phyloP scores from a whole-genome alignment of 768 basidiomycete genomes.

The Pleurotus platypus region DNA sequence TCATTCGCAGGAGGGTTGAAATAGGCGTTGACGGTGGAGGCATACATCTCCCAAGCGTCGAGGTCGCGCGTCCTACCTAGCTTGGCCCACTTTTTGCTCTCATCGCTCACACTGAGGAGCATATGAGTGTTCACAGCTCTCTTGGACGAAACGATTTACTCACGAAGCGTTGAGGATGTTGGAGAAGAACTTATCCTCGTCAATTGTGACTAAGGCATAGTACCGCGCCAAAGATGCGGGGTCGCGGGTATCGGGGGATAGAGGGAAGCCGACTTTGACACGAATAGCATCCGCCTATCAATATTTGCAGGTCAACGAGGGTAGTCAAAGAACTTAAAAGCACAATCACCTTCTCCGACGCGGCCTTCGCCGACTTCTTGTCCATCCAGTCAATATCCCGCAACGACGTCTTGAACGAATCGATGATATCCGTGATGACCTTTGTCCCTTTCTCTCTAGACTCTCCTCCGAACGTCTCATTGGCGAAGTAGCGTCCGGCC shows the following conservation, averaged over 20 bases:
- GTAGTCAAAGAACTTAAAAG: neutral
- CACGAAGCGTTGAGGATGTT: slow-evolving; percentile 70
- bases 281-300: slow-evolving; percentile 72
- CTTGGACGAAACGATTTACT: slow-evolving; percentile 9
- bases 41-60: slow-evolving; percentile 85
- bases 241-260: slow-evolving; percentile 77
- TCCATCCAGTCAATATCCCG: slow-evolving; percentile 90
- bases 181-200: slow-evolving; percentile 73
- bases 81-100: slow-evolving; percentile 68
- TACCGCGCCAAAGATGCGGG: slow-evolving; percentile 68
- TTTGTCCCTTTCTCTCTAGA: slow-evolving; percentile 78
- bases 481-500: slow-evolving; percentile 85
- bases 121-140: no score
- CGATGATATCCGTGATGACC: slow-evolving; percentile 84
- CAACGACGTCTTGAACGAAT: slow-evolving; percentile 79
- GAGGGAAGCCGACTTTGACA: slow-evolving; percentile 91
- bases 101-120: slow-evolving; percentile 46
- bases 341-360: slow-evolving; percentile 69
- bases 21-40: slow-evolving; percentile 85
- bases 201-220: slow-evolving; percentile 67
- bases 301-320: slow-evolving; percentile 4
- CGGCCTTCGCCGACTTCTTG: slow-evolving; percentile 70
- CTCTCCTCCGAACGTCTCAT: slow-evolving; percentile 74
- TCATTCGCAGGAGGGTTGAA: slow-evolving; percentile 87
- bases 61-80: slow-evolving; percentile 67